These are phyloP conservation scores for Saccharomyces hybrid DNA, from an alignment of 1,139 yeast species.

Conservation along the genomic window DNA sequence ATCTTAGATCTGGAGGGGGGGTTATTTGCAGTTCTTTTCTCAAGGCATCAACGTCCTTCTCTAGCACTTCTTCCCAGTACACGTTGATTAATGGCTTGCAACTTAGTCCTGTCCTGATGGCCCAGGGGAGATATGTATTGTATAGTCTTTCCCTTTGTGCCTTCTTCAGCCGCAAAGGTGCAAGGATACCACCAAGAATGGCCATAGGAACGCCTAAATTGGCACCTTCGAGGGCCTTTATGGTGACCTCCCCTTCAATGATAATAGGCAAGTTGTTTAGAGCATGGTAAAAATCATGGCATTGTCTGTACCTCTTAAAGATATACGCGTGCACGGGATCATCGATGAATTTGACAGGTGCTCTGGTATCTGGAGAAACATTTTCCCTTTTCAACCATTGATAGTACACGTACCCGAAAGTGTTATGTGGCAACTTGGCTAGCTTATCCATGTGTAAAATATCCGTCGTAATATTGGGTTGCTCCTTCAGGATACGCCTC, in stretches of 20 bases:
- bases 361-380: constrained; percentile 89
- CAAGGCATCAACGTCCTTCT: constrained; percentile 62
- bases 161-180: constrained; percentile 65
- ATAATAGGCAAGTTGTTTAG: constrained; percentile 83
- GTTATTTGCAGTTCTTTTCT: constrained; percentile 54
- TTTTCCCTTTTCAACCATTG: constrained; percentile 82
- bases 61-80: constrained; percentile 85
- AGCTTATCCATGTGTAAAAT: constrained; percentile 59
- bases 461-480: constrained; percentile 75
- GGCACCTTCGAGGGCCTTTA: constrained; percentile 85
- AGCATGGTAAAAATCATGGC: constrained; percentile 95
- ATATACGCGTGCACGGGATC: constrained; percentile 88
- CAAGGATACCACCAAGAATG: constrained; percentile 80
- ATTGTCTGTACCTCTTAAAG: constrained; percentile 86
- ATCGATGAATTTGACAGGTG: constrained; percentile 76
- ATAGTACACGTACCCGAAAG: constrained; percentile 72
- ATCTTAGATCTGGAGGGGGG: constrained; percentile 72
- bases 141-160: constrained; percentile 40
- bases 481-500: constrained; percentile 63
- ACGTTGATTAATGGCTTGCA: constrained; percentile 77
- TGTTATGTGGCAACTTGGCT: constrained; percentile 53
- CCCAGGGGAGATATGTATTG: constrained; percentile 83
- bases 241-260: constrained; percentile 91
- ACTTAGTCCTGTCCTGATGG: constrained; percentile 61
- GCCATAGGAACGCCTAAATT: constrained; percentile 95